Evolutionary conservation across 2,329 filamentous ascomycete species (phyloP).

Genomic region (Ophiobolus disseminans): DNA sequence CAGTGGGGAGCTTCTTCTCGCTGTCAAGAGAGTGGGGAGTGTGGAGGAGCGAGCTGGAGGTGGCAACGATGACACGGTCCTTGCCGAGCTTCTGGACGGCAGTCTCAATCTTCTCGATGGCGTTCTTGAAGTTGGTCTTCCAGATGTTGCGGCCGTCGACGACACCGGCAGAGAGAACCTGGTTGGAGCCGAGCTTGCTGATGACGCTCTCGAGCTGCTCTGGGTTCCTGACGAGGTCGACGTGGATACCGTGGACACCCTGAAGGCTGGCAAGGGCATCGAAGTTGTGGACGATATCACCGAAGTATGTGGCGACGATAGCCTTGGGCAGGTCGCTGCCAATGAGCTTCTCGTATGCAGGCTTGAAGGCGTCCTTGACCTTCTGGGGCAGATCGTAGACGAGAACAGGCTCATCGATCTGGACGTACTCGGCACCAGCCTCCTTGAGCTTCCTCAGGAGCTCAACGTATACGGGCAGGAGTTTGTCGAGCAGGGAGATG

Average conservation of each 20-base stretch:
- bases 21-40: constrained; percentile 96
- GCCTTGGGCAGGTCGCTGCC: constrained; percentile 85
- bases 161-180: constrained; percentile 91
- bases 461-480: constrained; percentile 93
- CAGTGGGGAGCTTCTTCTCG: constrained; percentile 96
- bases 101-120: constrained; percentile 87
- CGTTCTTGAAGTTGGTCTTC: constrained; percentile 99
- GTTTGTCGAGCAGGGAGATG: constrained; percentile 91
- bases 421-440: constrained; percentile 93
- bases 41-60: constrained; percentile 97
- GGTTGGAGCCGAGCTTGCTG: constrained; percentile 82
- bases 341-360: constrained; percentile 88
- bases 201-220: constrained; percentile 93
- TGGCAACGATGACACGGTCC: constrained; percentile 95
- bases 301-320: constrained; percentile 96
- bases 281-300: constrained; percentile 99
- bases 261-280: constrained; percentile 78
- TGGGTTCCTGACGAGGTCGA: constrained; percentile 97
- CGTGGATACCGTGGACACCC: constrained; percentile 82
- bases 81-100: constrained; percentile 96
- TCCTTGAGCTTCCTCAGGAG: constrained; percentile 92
- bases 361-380: constrained; percentile 97
- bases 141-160: constrained; percentile 99
- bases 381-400: constrained; percentile 91
- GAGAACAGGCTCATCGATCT: constrained; percentile 97